phyloP scores from a whole-genome alignment of 1,284 basidiomycete species.

The Ustilago lituana region DNA sequence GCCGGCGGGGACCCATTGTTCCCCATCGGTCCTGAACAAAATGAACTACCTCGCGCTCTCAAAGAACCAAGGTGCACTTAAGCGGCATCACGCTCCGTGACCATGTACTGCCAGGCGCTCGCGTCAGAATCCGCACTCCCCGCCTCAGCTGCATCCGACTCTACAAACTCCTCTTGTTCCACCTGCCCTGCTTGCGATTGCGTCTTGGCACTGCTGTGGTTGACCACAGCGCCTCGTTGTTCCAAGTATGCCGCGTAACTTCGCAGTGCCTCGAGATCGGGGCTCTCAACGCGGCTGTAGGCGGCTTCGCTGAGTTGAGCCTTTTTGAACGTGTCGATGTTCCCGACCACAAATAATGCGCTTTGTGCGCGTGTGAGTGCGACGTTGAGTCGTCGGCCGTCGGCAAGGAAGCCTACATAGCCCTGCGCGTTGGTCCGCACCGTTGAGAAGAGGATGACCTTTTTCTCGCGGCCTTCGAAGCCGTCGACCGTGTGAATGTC shows the following conservation, averaged over 20 bases:
- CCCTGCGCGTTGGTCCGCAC: constrained; percentile 77
- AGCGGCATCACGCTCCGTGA: constrained; percentile 31
- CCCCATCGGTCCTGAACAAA: no score
- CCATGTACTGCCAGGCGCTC: constrained; percentile 29
- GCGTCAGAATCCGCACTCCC: constrained; percentile 18
- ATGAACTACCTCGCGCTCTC: no score
- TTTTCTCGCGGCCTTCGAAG: constrained; percentile 95
- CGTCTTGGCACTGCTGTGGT: neutral
- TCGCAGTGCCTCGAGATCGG: constrained; percentile 36
- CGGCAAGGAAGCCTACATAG: constrained; percentile 88
- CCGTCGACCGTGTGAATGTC: constrained; percentile 95
- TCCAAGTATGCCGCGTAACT: constrained; percentile 41
- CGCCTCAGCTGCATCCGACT: constrained; percentile 14
- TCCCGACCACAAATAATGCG: constrained; percentile 90
- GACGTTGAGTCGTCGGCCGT: constrained; percentile 95
- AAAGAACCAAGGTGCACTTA: neutral
- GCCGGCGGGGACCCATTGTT: neutral
- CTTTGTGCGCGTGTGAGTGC: constrained; percentile 90
- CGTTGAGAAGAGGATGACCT: constrained; percentile 90
- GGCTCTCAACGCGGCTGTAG: constrained; percentile 40
- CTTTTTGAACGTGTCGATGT: constrained; percentile 74
- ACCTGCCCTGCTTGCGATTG: constrained; percentile 3
- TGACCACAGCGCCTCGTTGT: constrained; percentile 13
- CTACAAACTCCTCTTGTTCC: constrained; percentile 12
- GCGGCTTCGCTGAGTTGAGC: constrained; percentile 53